Evolutionary conservation across 495 filamentous ascomycete species (phyloP).

Genomic region (Penicillium longicatenatum): DNA sequence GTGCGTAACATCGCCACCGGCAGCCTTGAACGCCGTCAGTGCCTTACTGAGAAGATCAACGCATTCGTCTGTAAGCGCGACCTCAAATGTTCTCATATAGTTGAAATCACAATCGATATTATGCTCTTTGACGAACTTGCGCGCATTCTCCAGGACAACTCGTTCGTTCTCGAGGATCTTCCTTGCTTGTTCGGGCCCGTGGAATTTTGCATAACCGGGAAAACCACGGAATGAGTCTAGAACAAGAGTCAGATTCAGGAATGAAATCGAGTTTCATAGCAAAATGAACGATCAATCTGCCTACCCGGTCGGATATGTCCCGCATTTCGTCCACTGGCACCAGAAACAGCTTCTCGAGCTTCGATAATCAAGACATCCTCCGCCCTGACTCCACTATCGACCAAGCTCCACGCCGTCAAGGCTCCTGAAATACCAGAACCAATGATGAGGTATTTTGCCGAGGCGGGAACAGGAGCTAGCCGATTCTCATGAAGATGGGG

Average conservation of each 20-base stretch:
- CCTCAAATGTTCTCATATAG: constrained; percentile 10
- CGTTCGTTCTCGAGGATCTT: constrained; percentile 16
- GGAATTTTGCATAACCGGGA: constrained; percentile 8
- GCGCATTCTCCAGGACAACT: constrained; percentile 6
- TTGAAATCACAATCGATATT: constrained; percentile 14
- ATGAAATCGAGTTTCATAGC: background rate
- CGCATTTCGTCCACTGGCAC: constrained; percentile 17
- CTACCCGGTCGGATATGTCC: constrained; percentile 19
- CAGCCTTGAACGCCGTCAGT: constrained; percentile 8
- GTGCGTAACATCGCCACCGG: constrained; percentile 11
- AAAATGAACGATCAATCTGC: background rate
- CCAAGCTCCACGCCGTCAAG: constrained; percentile 11
- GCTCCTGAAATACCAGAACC: constrained; percentile 17
- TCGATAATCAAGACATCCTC: constrained; percentile 15
- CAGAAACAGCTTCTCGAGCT: constrained; percentile 17
- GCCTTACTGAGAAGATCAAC: background rate
- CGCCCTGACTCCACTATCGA: constrained; percentile 8
- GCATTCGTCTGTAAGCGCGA: constrained; percentile 5
- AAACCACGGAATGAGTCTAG: constrained; percentile 14
- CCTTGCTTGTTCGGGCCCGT: constrained; percentile 13
- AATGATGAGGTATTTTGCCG: constrained; percentile 11
- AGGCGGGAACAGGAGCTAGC: background rate
- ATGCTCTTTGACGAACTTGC: constrained; percentile 5
- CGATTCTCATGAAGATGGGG: constrained; percentile 14
- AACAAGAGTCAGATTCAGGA: background rate